These are phyloP conservation scores for Macadamia integrifolia DNA, from an alignment of 164 flowering plant species.

Conservation along the genomic window DNA sequence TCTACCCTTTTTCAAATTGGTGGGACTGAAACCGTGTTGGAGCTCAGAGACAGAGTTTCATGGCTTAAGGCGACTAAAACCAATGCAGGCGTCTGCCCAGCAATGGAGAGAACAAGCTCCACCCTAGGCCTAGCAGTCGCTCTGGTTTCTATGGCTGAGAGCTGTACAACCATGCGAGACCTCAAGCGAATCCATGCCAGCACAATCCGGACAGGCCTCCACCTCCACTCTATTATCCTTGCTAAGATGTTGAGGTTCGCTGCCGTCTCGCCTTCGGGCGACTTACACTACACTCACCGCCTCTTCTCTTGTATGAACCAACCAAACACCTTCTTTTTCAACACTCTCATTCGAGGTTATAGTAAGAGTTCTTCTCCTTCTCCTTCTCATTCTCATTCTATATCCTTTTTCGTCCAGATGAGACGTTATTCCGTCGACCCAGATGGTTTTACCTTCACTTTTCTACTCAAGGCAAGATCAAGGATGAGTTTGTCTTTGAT, in stretches of 20 bases:
- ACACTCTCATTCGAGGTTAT: conserved; percentile 5
- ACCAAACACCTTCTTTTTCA: conserved; percentile 29
- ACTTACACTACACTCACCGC: conserved; percentile 17
- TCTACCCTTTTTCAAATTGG: too few relatives aligned
- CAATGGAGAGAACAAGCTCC: neutral
- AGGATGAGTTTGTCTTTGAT: too few relatives aligned
- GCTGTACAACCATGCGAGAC: conserved; percentile 15
- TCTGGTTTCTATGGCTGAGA: conserved; percentile 14
- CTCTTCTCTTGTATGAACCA: conserved; percentile 20
- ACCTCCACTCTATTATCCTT: conserved; percentile 12
- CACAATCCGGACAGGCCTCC: conserved; percentile 13
- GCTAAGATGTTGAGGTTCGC: conserved; percentile 24
- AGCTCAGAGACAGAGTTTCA: too few relatives aligned
- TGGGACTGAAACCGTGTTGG: too few relatives aligned
- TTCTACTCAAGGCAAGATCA: too few relatives aligned
- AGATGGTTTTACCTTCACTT: conserved; percentile 28
- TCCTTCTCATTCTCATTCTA: conserved; percentile 4
- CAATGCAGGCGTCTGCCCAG: conserved; percentile 2
- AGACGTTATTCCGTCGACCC: conserved; percentile 17
- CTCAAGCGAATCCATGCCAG: conserved; percentile 17
- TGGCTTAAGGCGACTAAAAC: neutral
- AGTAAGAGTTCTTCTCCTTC: conserved; percentile 16
- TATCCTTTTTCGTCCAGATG: conserved; percentile 17
- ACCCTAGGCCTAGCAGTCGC: conserved; percentile 7
- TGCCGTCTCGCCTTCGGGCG: conserved; percentile 25